Percentiles rank a stretch among this genome's conserved stretches.
These are phyloP conservation scores for Cylindrotheca fusiformis DNA, from an alignment of 108 stramenopile genomes.

Conservation along the genomic window DNA sequence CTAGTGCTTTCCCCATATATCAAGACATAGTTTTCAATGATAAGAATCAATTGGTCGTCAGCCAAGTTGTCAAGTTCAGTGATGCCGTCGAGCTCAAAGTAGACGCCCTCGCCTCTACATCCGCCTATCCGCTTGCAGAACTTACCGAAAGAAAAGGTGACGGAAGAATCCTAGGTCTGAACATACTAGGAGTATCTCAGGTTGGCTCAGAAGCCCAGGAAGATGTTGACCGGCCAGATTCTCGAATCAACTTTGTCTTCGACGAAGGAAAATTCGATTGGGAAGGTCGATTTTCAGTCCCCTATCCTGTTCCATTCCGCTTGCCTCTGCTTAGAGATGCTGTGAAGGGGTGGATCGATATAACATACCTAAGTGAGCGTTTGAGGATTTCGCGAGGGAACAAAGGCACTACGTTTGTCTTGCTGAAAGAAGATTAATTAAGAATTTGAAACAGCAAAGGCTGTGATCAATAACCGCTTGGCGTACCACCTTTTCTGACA, in stretches of 20 bases:
- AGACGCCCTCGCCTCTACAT: constrained; percentile 76
- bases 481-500: constrained; percentile 71
- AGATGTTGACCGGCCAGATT: constrained; percentile 65
- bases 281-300: constrained; percentile 41
- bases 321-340: constrained; percentile 76
- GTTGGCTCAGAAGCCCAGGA: constrained; percentile 76
- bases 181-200: constrained; percentile 70
- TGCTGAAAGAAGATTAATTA: constrained; percentile 52
- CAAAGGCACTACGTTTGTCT: constrained; percentile 85
- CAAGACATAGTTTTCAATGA: constrained; percentile 72
- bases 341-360: constrained; percentile 89
- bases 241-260: constrained; percentile 79
- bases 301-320: constrained; percentile 85
- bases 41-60: constrained; percentile 52
- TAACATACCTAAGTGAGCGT: constrained; percentile 80
- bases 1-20: constrained; percentile 74
- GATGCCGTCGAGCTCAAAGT: constrained; percentile 57
- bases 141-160: constrained; percentile 68
- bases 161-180: constrained; percentile 72
- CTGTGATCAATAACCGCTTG: constrained; percentile 65
- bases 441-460: not conserved
- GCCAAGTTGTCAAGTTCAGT: constrained; percentile 81
- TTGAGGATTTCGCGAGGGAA: constrained; percentile 82
- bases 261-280: constrained; percentile 82
- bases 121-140: constrained; percentile 77